Percentiles rank a stretch among this genome's conserved stretches.
Conservation (phyloP, 148 eudicot genomes). For the Talinum fruticosum region DNA sequence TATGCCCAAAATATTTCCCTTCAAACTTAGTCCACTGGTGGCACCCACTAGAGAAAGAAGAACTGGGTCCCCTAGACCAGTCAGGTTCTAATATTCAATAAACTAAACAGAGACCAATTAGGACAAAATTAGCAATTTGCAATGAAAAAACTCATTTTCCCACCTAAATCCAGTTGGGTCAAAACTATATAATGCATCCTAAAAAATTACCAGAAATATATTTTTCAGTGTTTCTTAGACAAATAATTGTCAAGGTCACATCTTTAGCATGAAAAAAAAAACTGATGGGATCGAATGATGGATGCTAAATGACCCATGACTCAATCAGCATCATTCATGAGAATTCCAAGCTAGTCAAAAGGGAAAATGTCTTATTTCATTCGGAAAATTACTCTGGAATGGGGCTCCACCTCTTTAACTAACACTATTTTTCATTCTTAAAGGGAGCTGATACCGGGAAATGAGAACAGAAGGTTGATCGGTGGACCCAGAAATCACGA, state of each 20-base stretch:
- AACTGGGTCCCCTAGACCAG: slow-evolving; percentile 4
- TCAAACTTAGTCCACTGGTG: neutral
- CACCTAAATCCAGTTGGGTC: neutral
- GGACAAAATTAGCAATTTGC: neutral
- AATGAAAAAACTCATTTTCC: neutral
- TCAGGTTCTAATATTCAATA: slow-evolving; percentile 9
- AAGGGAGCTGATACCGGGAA: slow-evolving; percentile 4
- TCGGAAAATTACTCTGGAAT: neutral
- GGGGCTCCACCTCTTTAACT: neutral
- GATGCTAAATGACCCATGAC: neutral
- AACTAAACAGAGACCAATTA: neutral
- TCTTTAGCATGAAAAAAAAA: neutral
- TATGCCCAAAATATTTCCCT: neutral
- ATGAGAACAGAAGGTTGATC: slow-evolving; percentile 1
- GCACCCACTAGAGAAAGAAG: neutral
- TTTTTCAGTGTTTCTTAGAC: neutral
- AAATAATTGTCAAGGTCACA: neutral
- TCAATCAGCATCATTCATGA: neutral
- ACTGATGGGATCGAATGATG: neutral
- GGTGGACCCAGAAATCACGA: slow-evolving; percentile 29
- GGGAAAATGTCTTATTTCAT: neutral
- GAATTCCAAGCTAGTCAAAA: slow-evolving; percentile 1
- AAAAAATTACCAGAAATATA: neutral
- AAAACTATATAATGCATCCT: neutral
- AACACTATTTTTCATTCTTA: neutral